phyloP scores from a whole-genome alignment of 495 filamentous ascomycete species.

The Penicillium pancosmium region DNA sequence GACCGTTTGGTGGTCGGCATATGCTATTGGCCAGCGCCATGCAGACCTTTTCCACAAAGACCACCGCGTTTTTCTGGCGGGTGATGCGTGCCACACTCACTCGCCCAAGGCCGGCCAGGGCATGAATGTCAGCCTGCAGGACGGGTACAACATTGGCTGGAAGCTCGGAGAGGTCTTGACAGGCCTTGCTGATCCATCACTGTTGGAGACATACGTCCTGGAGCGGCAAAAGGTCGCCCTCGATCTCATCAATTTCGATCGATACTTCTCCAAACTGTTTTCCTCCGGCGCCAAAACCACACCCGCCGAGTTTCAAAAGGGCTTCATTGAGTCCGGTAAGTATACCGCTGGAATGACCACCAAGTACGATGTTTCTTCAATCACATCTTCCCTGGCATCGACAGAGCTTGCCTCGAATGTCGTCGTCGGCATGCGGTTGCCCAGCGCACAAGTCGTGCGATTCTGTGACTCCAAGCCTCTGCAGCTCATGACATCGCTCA shows the following conservation, averaged over 20 bases:
- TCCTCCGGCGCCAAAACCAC: conserved; percentile 43
- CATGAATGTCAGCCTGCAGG: conserved; percentile 53
- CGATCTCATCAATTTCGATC: conserved; percentile 76
- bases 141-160: conserved; percentile 74
- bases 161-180: conserved; percentile 69
- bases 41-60: conserved; percentile 58
- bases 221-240: conserved; percentile 70
- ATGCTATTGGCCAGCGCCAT: conserved; percentile 61
- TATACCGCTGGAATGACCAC: conserved; percentile 68
- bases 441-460: conserved; percentile 60
- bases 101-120: conserved; percentile 64
- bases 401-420: conserved; percentile 48
- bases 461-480: conserved; percentile 61
- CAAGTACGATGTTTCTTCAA: conserved; percentile 55
- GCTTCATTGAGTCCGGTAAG: conserved; percentile 60
- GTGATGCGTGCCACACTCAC: conserved; percentile 65
- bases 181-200: conserved; percentile 53
- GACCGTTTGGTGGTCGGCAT: conserved; percentile 62
- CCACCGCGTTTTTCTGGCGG: conserved; percentile 57
- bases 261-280: conserved; percentile 65
- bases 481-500: conserved; percentile 51
- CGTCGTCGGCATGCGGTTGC: conserved; percentile 57
- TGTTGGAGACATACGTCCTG: conserved; percentile 69
- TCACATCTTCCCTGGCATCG: conserved; percentile 40
- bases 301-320: conserved; percentile 53